Evolutionary conservation across 2,329 filamentous ascomycete genomes (phyloP), one percentile per base, ranked within the genome.

Genomic region (Aspergillus sp.): DNA sequence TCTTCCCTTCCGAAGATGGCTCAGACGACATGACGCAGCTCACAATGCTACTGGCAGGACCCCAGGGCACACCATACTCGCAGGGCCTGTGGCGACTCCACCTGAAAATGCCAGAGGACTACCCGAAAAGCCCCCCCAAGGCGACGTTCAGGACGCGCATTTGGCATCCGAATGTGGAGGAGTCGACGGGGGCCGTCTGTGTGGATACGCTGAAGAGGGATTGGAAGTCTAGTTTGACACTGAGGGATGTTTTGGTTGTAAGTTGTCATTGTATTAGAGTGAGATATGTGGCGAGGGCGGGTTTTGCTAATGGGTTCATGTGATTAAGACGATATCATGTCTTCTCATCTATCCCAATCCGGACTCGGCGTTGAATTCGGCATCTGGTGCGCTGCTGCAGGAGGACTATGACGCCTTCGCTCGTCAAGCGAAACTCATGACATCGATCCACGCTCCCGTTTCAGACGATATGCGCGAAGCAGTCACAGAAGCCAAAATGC

Each of bases 81-180:
- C 72, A 79, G 23, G 87, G 87, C 28, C 74, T 89, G 22, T 89
- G 84, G 84, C 83, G 81, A 59, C 73, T 89, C 1, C 84, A 86
- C 66, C 79, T 89, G 51, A 81, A 83, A 50, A 87, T 89, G 38
- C 87, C 87, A 0, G 77, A 81, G 19, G 82, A 81, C n/a, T 87
- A 88, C 66, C 77, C 80, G 7, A 74, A 75, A 62, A 81, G 73
- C 63, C 80, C 74, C 55, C 80, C 77, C 51, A 88, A 85, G 46
- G 87, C 86, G 2, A 80, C 81, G 34, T 89, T 89, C 70, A 81
- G 81, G 57, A 89, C 86, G 3, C 80, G 82, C 6, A 84, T 89
- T 65, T 89, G 85, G 81, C 87, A 89, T 66, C 87, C 87, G 0
- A 89, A 89, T 68, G 84, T 89, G 54, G 86, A 89, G 64, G 84